phyloP scores from a whole-genome alignment of 208 protist species.

The Tritrichomonas musculus region DNA sequence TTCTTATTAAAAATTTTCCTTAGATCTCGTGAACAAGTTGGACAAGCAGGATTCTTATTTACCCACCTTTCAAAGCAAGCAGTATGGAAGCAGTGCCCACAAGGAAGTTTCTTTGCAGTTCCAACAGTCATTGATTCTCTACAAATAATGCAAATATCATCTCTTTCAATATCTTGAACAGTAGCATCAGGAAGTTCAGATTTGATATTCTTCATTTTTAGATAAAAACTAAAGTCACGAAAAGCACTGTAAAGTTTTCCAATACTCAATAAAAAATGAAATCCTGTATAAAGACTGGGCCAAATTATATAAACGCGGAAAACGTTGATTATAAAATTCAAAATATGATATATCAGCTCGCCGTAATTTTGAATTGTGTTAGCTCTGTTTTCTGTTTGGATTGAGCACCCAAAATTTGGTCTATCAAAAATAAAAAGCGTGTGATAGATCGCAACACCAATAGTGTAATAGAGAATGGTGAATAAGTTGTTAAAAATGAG shows the following conservation, averaged over 20 bases:
- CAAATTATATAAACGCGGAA: no score
- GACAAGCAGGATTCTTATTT: background rate
- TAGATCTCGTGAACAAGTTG: background rate
- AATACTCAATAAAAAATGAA: background rate
- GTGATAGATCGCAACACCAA: no score
- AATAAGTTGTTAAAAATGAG: no score
- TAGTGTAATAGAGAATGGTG: no score
- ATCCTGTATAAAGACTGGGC: no score
- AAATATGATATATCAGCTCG: background rate
- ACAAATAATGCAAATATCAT: constrained; percentile 8
- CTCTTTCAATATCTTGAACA: background rate
- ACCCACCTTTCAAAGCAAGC: background rate
- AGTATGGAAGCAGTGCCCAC: background rate
- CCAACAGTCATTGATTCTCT: background rate
- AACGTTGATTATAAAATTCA: background rate
- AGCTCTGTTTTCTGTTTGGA: background rate
- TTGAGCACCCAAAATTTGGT: background rate
- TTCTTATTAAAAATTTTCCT: background rate
- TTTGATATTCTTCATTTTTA: background rate
- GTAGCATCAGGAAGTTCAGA: background rate
- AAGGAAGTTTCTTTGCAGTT: background rate
- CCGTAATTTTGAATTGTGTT: background rate
- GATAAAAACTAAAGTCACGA: background rate
- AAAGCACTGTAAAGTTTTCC: background rate
- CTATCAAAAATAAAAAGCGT: background rate